Conservation (phyloP, 2,329 filamentous ascomycete genomes). For the Canariomyces notabilis region DNA sequence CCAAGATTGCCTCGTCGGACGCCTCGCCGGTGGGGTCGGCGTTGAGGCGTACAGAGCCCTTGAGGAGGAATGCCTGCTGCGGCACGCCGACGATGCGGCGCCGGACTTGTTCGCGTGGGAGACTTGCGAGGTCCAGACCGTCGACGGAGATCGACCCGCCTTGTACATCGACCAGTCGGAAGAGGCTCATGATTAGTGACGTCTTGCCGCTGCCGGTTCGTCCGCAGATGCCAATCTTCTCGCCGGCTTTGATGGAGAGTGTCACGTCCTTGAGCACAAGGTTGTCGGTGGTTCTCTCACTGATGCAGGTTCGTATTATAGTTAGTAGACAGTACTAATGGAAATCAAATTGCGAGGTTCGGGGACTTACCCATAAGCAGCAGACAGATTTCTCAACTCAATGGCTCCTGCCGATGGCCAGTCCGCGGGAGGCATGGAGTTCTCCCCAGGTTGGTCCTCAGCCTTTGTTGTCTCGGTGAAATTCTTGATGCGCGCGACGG, state of each 20-base stretch:
- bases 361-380: conserved; percentile 24
- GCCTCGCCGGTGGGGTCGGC: conserved; percentile 38
- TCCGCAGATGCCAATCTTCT: conserved; percentile 34
- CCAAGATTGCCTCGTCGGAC: conserved; percentile 30
- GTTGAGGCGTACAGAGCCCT: conserved; percentile 43
- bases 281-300: background rate
- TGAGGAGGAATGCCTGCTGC: conserved; percentile 47
- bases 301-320: background rate
- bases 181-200: conserved; percentile 34
- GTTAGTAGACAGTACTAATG: background rate
- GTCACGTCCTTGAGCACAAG: conserved; percentile 26
- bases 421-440: conserved; percentile 18
- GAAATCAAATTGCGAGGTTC: background rate
- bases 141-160: conserved; percentile 43
- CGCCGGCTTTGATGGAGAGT: conserved; percentile 27
- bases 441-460: conserved; percentile 27
- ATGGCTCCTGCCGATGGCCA: conserved; percentile 34
- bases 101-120: conserved; percentile 28
- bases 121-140: conserved; percentile 32
- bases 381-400: conserved; percentile 30
- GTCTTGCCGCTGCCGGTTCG: conserved; percentile 30
- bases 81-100: conserved; percentile 39
- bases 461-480: conserved; percentile 26
- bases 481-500: conserved; percentile 29
- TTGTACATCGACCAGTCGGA: conserved; percentile 43